Base-by-base conservation (phyloP, 495 filamentous ascomycete species). In the Penicillium coprophilum region DNA sequence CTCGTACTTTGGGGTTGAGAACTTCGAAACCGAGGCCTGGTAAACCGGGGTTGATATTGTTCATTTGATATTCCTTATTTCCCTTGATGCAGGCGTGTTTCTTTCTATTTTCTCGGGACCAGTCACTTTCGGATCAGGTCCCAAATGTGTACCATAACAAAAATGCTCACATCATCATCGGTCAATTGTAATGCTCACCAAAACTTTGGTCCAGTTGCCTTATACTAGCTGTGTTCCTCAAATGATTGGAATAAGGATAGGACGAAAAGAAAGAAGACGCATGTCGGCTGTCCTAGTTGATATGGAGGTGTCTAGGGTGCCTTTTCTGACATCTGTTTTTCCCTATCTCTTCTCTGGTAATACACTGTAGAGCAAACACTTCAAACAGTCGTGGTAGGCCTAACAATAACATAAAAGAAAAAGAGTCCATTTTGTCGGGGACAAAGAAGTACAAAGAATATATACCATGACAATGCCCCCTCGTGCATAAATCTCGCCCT, bases 1-100 rank as follows among this genome's bases (percentile, higher is more conserved):
- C 9, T 96, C 95, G 13, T 96, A 92, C 73, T 98, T 96, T 72
- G 86, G 90, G 20, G 94, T 92, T 44, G 66, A 68, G 53, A 68
- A 68, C 52, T 69, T 64, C 46, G 67, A 67, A 38, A 65, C 65
- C 13, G 64, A 66, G 46, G 64, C 62, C 36, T 70, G 64, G 65
- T 67, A 50, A 60, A 53, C 17, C 20, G 0, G 41, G n/a, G 11
- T 31, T 21, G 41, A 20, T 40, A 21, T 27, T 39, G 21, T 46
- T 23, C 34, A n/a, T 50, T 57, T 55, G 30, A 28, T 53, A 48
- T 15, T 43, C 30, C 10, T 48, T 45, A 43, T 56, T 46, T 54
- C 43, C 41, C 38, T 54, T 45, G 51, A 54, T 54, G 52, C 52
- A 54, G 52, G 52, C 52, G 52, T 54, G 52, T 46, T 17, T 9